Evolutionary conservation across 2,329 filamentous ascomycete species (phyloP), one percentile per base, ranked within the genome.

Genomic region (Drechslerella coelobrocha): DNA sequence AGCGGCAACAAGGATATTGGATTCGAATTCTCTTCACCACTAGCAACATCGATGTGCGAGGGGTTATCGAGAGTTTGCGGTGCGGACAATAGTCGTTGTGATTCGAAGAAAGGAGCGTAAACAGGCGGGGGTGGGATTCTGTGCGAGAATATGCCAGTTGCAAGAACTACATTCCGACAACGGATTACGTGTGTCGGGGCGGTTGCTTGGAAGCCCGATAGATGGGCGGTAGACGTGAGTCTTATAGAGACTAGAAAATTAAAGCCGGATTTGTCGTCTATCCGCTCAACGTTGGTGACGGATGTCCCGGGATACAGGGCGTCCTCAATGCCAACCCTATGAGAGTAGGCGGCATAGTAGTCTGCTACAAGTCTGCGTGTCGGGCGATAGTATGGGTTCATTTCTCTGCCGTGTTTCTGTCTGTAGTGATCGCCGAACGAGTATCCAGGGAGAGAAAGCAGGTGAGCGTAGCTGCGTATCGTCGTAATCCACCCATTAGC

Each of bases 401-500:
- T 75, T 12, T 78, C 74, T 37, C 79, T 77, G 24, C 81, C 80
- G 21, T 71, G 54, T 45, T 80, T 77, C 53, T 75, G 78, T 26
- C 78, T 78, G 72, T 84, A 80, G 75, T 86, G 83, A 8, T 84
- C 81, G 1, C 81, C 79, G 74, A 85, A 85, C 4, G 82, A 82
- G 75, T 86, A 87, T 0, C 83, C 85, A 0, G 85, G 85, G 24
- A 87, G 78, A 12, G 84, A 86, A 5, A 87, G 79, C 81, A 86
- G 84, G 65, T 85, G 84, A 1, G 84, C 84, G 78, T 87, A 87
- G 76, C 84, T 76, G 53, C 19, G 34, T 34, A 39, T 26, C 26
- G 27, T 17, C n/a, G n/a, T n/a, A 17, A 14, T 10, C 6, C 1
- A n/a, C 17, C 14, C 17, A 19, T 57, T 48, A 47, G 41, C 6